phyloP scores from a whole-genome alignment of 2,329 filamentous ascomycete genomes.

The Bipolaris oryzae region DNA sequence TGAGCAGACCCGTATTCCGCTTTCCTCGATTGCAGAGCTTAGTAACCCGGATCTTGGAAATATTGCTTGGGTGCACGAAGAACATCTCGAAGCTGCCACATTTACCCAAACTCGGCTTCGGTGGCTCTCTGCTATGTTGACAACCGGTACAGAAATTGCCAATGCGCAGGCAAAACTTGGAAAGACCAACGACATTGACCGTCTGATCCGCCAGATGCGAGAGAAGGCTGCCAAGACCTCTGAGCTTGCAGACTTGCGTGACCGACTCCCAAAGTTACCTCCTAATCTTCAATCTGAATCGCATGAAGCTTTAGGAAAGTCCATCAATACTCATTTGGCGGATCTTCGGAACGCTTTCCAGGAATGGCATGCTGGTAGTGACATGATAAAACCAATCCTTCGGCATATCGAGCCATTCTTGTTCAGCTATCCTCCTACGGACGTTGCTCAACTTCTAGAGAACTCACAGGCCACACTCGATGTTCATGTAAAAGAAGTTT shows the following conservation, averaged over 20 bases:
- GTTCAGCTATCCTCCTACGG: constrained; percentile 25
- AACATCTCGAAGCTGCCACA: constrained; percentile 15
- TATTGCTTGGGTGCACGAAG: constrained; percentile 24
- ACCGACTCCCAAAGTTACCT: constrained; percentile 35
- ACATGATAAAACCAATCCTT: constrained; percentile 49
- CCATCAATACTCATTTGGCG: constrained; percentile 17
- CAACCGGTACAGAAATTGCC: constrained; percentile 66
- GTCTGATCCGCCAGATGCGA: constrained; percentile 31
- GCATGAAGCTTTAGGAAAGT: constrained; percentile 22
- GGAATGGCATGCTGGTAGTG: constrained; percentile 28
- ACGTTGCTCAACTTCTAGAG: background rate
- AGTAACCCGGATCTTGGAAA: constrained; percentile 22
- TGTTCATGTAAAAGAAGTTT: constrained; percentile 63
- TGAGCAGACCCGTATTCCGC: constrained; percentile 46
- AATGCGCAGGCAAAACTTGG: constrained; percentile 71
- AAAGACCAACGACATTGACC: constrained; percentile 42
- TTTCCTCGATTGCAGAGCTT: constrained; percentile 43
- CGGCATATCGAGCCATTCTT: constrained; percentile 72
- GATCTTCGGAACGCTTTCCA: constrained; percentile 27
- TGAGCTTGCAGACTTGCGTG: constrained; percentile 22
- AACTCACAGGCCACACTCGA: constrained; percentile 31
- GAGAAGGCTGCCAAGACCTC: constrained; percentile 30
- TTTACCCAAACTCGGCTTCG: constrained; percentile 32
- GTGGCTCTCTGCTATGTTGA: constrained; percentile 75
- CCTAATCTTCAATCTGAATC: constrained; percentile 31